Evolutionary conservation across 805 yeast genomes (phyloP).

Genomic region (Metschnikowia orientalis): DNA sequence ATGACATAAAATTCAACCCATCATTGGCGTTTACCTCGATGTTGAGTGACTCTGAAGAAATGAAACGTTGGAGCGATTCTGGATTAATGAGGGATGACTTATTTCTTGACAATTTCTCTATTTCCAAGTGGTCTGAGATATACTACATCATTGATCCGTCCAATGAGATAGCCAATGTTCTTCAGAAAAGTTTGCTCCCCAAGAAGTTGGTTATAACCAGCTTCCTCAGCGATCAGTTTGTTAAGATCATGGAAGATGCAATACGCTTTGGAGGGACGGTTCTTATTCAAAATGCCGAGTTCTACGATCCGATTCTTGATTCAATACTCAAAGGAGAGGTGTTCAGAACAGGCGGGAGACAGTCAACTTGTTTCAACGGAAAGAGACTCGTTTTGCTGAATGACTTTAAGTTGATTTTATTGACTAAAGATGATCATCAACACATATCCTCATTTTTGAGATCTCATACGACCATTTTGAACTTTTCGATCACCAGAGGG

Average conservation of each 20-base stretch:
- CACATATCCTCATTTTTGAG: constrained; percentile 50
- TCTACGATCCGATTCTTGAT: constrained; percentile 68
- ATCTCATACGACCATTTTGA: constrained; percentile 58
- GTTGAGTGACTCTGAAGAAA: constrained; percentile 38
- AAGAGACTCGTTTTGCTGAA: constrained; percentile 64
- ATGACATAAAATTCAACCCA: constrained; percentile 38
- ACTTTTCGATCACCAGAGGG: constrained; percentile 68
- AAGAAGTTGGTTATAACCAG: constrained; percentile 54
- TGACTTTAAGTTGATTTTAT: constrained; percentile 55
- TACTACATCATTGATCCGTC: constrained; percentile 74
- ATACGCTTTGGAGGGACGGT: constrained; percentile 77
- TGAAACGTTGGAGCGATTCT: constrained; percentile 46
- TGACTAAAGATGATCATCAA: constrained; percentile 54
- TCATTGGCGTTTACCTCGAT: constrained; percentile 31
- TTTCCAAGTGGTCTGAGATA: constrained; percentile 38
- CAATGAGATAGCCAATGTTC: constrained; percentile 32
- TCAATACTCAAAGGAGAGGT: constrained; percentile 60
- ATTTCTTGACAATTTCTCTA: constrained; percentile 58
- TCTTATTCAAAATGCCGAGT: constrained; percentile 74
- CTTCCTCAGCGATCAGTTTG: constrained; percentile 63
- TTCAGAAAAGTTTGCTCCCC: constrained; percentile 28
- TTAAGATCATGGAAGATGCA: constrained; percentile 71
- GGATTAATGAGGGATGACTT: constrained; percentile 59
- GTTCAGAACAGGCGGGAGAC: constrained; percentile 64
- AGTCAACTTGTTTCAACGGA: constrained; percentile 55